Percentiles rank a stretch among this genome's conserved stretches.
Conservation (phyloP, 176 grass and related monocot species). For the Miscanthus lutarioriparius region DNA sequence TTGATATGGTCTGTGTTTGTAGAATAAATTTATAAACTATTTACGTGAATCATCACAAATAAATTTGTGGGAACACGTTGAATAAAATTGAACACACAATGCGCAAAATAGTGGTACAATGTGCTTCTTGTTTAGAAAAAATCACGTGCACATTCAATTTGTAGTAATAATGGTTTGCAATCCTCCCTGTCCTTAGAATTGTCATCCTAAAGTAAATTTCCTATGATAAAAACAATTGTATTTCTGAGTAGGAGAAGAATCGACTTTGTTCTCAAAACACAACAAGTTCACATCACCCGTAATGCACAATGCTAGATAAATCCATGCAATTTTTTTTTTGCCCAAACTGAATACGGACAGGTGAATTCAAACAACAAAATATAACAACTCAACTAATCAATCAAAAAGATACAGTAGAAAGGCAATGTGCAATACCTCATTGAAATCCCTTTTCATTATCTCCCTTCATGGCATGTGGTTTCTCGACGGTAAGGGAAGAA, state of each 20-base stretch:
- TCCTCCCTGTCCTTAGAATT: background rate
- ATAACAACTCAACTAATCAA: background rate
- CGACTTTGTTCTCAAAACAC: background rate
- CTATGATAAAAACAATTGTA: background rate
- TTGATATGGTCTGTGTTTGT: background rate
- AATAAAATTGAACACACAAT: background rate
- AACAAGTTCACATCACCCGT: background rate
- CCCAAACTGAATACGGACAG: background rate
- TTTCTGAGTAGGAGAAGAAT: background rate
- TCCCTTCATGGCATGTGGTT: background rate
- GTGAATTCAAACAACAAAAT: background rate
- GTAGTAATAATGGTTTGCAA: background rate
- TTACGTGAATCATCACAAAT: background rate
- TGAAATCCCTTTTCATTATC: slow-evolving; percentile 5
- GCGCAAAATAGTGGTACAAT: background rate
- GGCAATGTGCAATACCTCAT: slow-evolving; percentile 21
- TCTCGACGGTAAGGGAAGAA: slow-evolving; percentile 15
- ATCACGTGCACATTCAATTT: background rate
- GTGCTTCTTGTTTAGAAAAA: background rate
- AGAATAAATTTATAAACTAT: background rate
- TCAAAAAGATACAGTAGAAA: background rate
- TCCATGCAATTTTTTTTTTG: background rate
- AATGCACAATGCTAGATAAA: background rate
- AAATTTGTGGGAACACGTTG: background rate
- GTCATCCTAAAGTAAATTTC: background rate